Evolutionary conservation across 192 early-diverging fungal species (phyloP), one percentile per base, ranked within the genome.

Genomic region (Linnemannia zychae): DNA sequence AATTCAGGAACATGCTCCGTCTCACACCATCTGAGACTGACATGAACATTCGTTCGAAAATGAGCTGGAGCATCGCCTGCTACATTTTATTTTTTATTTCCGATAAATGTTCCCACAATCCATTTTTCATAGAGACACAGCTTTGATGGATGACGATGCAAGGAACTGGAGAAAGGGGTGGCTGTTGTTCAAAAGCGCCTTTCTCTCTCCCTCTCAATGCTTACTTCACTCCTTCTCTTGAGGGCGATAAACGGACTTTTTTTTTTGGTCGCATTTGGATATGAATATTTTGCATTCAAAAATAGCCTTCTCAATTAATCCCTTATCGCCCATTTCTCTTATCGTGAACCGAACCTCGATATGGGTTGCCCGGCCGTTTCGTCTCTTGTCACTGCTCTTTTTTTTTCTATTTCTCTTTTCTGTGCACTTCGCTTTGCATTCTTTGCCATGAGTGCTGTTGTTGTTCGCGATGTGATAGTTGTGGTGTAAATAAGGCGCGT

Each of bases 251-350:
- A 63, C 57, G 57, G 57, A 63, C 57, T 63, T 63, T 63, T 57
- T 57, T 22, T 57, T 31, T 28, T 31, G 57, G 24, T 63, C 57
- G 57, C 11, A 63, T 63, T 63, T 24, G 28, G 57, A 31, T 4
- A 63, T 31, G 28, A 63, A 63, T 3, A n/a, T 44, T 44, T 44
- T 44, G 40, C 40, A 44, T 28, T 28, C 57, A 63, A 63, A 63
- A 63, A 63, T 63, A 63, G 57, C 57, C 57, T 63, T n/a, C 57
- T 24, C 57, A 33, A 57, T 28, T 28, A 63, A 63, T 15, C 12
- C 57, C 57, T 63, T 63, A 63, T 63, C 57, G 57, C 57, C 57
- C 13, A 63, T 63, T 63, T 63, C 2, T 63, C 57, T 63, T 63
- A 63, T 63, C 57, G 57, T 63, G 57, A 31, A 63, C 24, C 2